Conservation (phyloP, 2,329 filamentous ascomycete genomes). For the Penicillium oxalicum region DNA sequence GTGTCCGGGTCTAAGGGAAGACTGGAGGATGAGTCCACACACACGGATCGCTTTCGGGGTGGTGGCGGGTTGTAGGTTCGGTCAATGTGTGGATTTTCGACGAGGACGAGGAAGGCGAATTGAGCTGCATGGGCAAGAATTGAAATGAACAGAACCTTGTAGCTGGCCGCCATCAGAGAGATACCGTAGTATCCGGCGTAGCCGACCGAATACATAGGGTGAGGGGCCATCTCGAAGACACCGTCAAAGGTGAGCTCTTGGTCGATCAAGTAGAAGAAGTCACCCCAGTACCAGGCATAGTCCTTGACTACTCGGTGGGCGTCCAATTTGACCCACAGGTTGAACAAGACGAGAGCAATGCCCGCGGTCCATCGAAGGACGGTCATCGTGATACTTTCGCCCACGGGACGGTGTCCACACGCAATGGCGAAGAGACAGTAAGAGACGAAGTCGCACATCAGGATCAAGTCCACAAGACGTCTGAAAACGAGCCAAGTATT, state of each 20-base stretch:
- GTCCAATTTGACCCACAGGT: slow-evolving; percentile 97
- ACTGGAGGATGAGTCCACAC: slow-evolving; percentile 26
- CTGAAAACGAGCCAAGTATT: slow-evolving; percentile 98
- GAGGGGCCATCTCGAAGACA: slow-evolving; percentile 97
- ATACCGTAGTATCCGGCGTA: slow-evolving; percentile 98
- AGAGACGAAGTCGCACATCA: slow-evolving; percentile 98
- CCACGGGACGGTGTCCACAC: slow-evolving; percentile 68
- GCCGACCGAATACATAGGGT: slow-evolving; percentile 98
- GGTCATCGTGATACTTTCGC: slow-evolving; percentile 65
- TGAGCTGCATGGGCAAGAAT: slow-evolving; percentile 91
- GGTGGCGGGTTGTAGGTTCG: slow-evolving; percentile 92
- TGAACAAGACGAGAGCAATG: slow-evolving; percentile 77
- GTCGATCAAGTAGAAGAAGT: slow-evolving; percentile 98
- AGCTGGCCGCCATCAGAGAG: slow-evolving; percentile 95
- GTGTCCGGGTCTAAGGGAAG: slow-evolving; percentile 27
- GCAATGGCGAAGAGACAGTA: slow-evolving; percentile 94
- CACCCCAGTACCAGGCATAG: slow-evolving; percentile 99
- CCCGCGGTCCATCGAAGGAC: slow-evolving; percentile 72
- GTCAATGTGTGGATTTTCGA: slow-evolving; percentile 97
- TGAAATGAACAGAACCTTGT: slow-evolving; percentile 94
- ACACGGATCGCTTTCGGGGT: slow-evolving; percentile 52
- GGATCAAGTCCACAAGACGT: slow-evolving; percentile 87
- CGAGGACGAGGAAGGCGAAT: slow-evolving; percentile 82
- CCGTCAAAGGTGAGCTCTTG: slow-evolving; percentile 97
- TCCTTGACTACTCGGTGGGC: slow-evolving; percentile 97